Evolutionary conservation across 2,329 filamentous ascomycete species (phyloP).

Genomic region (Orbilia brochopaga): DNA sequence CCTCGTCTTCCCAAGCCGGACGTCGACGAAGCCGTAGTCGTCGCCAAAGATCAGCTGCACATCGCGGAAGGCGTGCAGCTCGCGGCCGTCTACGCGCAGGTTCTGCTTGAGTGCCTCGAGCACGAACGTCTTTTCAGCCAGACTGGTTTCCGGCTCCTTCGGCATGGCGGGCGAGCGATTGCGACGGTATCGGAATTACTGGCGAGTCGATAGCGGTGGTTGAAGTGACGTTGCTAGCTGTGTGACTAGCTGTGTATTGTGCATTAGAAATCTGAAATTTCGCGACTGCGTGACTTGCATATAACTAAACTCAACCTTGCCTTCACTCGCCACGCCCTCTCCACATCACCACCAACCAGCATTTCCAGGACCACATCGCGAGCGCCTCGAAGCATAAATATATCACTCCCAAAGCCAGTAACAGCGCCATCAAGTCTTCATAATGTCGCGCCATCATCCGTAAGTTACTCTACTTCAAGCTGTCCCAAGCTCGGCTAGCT

Average conservation of each 20-base stretch:
- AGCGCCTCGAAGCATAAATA: neutral
- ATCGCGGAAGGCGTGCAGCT: constrained; percentile 78
- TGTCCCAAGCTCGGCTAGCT: constrained; percentile 4
- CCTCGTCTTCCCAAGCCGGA: constrained; percentile 89
- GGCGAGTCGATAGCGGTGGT: neutral
- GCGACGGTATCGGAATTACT: neutral
- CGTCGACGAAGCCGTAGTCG: constrained; percentile 87
- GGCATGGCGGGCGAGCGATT: constrained; percentile 70
- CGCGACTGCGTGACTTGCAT: constrained; percentile 35
- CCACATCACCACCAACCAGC: neutral
- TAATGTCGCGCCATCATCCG: constrained; percentile 94
- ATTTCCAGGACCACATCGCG: neutral
- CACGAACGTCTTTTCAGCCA: constrained; percentile 86
- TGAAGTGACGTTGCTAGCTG: constrained; percentile 11
- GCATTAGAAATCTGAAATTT: constrained; percentile 49
- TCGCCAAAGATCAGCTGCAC: constrained; percentile 83
- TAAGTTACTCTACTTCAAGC: constrained; percentile 60
- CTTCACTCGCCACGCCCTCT: neutral
- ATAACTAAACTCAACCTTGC: constrained; percentile 18
- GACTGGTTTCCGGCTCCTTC: constrained; percentile 86
- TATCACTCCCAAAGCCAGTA: neutral
- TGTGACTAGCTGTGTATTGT: neutral
- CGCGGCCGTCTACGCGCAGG: constrained; percentile 81
- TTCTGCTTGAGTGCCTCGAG: constrained; percentile 79
- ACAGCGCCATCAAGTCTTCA: constrained; percentile 52